Evolutionary conservation across 352 stramenopile species (phyloP), one percentile per base, ranked within the genome.

Genomic region (Phytophthora agathidicida): DNA sequence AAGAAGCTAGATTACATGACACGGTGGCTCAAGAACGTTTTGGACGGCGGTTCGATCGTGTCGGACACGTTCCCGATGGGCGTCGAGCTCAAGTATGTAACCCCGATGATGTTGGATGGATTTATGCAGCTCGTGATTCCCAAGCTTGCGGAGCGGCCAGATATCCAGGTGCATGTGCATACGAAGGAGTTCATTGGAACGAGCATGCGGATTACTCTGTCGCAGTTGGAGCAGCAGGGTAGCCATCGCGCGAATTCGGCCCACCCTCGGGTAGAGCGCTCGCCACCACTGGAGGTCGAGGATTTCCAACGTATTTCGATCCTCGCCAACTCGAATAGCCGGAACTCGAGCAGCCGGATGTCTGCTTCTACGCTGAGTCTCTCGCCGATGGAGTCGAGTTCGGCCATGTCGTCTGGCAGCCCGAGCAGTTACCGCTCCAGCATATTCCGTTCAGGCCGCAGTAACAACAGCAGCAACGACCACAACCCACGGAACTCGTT

Each of bases 1-100:
- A 95, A 95, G 68, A 95, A 95, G 53, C 66, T 95, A n/a, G 86
- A 96, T 53, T 96, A 96, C 64, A 96, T 96, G 86, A 93, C 79
- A 13, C 71, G 85, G 13, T 96, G 86, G 86, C 76, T 96, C 31
- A 93, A 96, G 71, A 96, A 96, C 51, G 86, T 96, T 5, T 59
- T 96, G 37, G 86, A 96, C 27, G 84, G 84, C 23, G 86, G 83
- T 19, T 82, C 85, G 1, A 92, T 96, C 38, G 84, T 93, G 16
- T 91, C 84, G n/a, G 83, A 90, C 24, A 90, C 80, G 27, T 96
- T 96, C 60, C 86, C 86, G 0, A 93, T 96, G 77, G 86, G 86
- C 19, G 86, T 94, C 11, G 86, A 96, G 58, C 80, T 96, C 57
- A 96, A 96, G 67, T 93, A 90, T 43, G 86, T 96, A 39, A 96